phyloP scores from a whole-genome alignment of 2,329 filamentous ascomycete genomes.

The Calonectria pteridis region DNA sequence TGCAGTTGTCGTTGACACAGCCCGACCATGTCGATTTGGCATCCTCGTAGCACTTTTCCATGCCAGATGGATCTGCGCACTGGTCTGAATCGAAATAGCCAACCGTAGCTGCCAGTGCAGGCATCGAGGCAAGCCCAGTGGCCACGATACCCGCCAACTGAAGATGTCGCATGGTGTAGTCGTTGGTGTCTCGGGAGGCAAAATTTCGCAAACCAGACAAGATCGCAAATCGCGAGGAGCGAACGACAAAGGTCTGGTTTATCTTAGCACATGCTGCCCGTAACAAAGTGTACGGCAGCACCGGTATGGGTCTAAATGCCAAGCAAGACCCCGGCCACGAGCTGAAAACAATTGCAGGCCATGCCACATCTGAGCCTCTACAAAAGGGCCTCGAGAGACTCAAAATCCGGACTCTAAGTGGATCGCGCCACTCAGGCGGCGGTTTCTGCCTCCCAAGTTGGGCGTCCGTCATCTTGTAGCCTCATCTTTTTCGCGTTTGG shows the following conservation, averaged over 20 bases:
- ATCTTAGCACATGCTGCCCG: background rate
- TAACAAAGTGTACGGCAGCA: background rate
- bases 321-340: background rate
- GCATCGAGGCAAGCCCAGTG: background rate
- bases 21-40: background rate
- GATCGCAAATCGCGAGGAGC: background rate
- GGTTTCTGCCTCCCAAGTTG: background rate
- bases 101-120: background rate
- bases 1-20: background rate
- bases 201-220: background rate
- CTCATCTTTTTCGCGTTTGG: background rate
- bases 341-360: slow-evolving; percentile 1
- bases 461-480: background rate
- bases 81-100: background rate
- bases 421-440: background rate
- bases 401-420: no score
- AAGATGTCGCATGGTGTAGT: background rate
- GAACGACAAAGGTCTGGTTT: background rate
- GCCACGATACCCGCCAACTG: background rate
- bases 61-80: background rate
- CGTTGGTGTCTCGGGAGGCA: no score
- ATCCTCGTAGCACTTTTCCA: background rate
- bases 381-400: background rate
- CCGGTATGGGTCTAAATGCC: background rate
- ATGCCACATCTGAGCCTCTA: background rate